Percentiles rank a stretch among this genome's conserved stretches.
These are phyloP conservation scores for Termitomyces sp. DNA, from an alignment of 768 basidiomycete genomes.

Conservation along the genomic window DNA sequence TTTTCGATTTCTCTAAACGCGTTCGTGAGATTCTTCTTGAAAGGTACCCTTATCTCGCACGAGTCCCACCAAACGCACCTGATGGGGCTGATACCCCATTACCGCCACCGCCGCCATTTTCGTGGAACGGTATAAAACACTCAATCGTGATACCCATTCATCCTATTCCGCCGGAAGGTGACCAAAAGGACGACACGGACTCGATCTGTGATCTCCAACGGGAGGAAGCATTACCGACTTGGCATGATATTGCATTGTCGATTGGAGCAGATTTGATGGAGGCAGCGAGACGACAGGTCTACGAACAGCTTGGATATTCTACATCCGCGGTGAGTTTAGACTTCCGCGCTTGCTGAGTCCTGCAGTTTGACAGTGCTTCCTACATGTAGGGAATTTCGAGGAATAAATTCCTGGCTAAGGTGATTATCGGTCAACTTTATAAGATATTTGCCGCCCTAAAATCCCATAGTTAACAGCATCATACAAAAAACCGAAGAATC, in stretches of 20 bases:
- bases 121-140: constrained; percentile 57
- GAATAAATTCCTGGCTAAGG: constrained; percentile 96
- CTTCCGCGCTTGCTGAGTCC: not conserved
- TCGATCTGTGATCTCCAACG: constrained; percentile 1
- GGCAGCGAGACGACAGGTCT: constrained; percentile 65
- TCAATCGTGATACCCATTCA: constrained; percentile 62
- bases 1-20: constrained; percentile 83
- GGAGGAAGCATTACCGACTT: constrained; percentile 41
- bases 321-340: constrained; percentile 71
- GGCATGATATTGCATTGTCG: constrained; percentile 91
- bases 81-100: constrained; percentile 71
- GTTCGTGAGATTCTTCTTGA: constrained; percentile 72
- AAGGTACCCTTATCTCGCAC: constrained; percentile 70
- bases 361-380: not conserved
- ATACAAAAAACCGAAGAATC: constrained; percentile 85
- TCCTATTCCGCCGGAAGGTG: constrained; percentile 22
- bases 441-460: constrained; percentile 1
- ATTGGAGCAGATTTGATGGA: constrained; percentile 85
- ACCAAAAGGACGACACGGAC: constrained; percentile 6
- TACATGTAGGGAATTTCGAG: constrained; percentile 70
- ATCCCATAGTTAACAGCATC: constrained; percentile 74
- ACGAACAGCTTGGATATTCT: constrained; percentile 78
- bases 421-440: constrained; percentile 20
- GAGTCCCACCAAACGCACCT: constrained; percentile 63
- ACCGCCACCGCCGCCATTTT: constrained; percentile 62